Evolutionary conservation across 2,329 filamentous ascomycete genomes (phyloP).

Genomic region (Trichoderma polysporum): DNA sequence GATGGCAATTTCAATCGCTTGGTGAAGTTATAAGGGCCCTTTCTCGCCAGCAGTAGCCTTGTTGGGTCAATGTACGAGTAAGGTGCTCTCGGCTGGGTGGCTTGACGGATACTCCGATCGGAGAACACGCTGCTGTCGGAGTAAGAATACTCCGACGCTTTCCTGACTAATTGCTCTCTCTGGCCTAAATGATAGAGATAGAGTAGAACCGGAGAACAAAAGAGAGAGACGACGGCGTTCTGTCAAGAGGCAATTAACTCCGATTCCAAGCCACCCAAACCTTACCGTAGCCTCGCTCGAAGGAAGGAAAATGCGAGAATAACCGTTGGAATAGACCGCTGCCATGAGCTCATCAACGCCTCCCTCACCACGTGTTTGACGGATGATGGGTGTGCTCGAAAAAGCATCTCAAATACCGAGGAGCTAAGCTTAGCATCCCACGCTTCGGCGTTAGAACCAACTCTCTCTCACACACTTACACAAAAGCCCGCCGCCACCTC

Average conservation of each 20-base stretch:
- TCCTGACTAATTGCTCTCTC: background rate
- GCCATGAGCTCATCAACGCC: background rate
- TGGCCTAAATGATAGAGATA: background rate
- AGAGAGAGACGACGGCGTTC: background rate
- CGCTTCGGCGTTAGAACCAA: background rate
- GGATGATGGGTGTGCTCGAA: background rate
- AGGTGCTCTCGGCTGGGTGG: background rate
- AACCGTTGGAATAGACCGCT: background rate
- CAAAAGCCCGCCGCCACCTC: background rate
- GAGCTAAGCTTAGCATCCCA: background rate
- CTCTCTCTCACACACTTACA: background rate
- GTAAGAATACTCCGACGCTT: background rate
- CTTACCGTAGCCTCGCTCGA: background rate
- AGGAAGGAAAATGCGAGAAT: background rate
- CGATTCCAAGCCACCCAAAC: background rate
- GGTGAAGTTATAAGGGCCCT: background rate
- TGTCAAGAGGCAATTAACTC: background rate
- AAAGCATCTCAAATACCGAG: background rate
- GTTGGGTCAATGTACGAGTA: conserved; percentile 1
- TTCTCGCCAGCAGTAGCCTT: conserved; percentile 14
- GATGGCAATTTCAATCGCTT: background rate
- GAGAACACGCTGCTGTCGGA: background rate
- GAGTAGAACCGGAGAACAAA: too few relatives aligned
- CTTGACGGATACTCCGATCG: conserved; percentile 8
- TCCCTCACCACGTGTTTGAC: conserved; percentile 9